Evolutionary conservation across 495 filamentous ascomycete genomes (phyloP), one percentile per base, ranked within the genome.

Genomic region (Hypoxylon lenormandii): DNA sequence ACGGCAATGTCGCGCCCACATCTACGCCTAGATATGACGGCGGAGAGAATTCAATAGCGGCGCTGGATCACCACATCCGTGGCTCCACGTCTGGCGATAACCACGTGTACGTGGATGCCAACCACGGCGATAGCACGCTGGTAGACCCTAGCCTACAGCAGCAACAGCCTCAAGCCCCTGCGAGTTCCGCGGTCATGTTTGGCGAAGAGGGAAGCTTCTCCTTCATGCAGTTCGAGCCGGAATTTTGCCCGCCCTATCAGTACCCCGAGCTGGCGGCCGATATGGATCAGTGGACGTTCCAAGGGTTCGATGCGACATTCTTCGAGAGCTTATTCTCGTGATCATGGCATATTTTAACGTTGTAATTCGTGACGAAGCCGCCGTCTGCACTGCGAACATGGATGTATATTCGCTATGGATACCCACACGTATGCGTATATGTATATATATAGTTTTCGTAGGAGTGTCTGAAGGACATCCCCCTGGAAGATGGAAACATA

Each of bases 251-350:
- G 4, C 51, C 52, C 19, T 64, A 54, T 26, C 54, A 49, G 33
- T 72, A 76, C 16, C 74, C 74, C 1, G 72, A 73, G 3, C 50
- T 78, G 13, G 73, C 72, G 37, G 73, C 75, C 3, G 78, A 75
- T n/a, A 72, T 75, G n/a, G 73, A 80, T 22, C 63, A 80, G 23
- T 81, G 79, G 79, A 71, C 74, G n/a, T 80, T 81, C 43, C 78
- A 80, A 51, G 79, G 79, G 1, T 74, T 80, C 33, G 79, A 81
- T 28, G 73, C 78, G 48, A 73, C 67, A 11, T 81, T 79, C 47
- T 80, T 76, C 42, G 74, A 76, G 50, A 74, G 58, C 50, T 47
- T 76, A 21, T 69, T 76, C 52, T 69, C 68, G 30, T 33, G 30
- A n/a, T 71, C 51, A 16, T 18, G 11, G 15, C 13, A 33, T 16